Conservation (phyloP, 164 flowering plant species). For the Santalum album region DNA sequence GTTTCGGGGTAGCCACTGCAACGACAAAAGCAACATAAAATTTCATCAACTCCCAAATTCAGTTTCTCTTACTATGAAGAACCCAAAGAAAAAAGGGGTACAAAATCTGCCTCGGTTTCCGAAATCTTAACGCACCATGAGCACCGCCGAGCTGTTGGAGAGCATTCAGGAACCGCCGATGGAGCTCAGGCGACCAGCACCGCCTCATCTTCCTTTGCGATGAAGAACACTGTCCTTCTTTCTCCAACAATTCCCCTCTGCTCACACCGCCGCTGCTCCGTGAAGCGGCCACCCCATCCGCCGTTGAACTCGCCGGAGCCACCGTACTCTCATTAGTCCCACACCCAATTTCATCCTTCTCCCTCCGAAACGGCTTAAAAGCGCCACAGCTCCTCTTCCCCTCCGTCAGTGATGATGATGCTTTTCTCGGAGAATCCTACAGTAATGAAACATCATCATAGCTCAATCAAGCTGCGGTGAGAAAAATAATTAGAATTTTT, state of each 20-base stretch:
- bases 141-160: constrained; percentile 92
- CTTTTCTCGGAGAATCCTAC: constrained; percentile 24
- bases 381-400: constrained; percentile 59
- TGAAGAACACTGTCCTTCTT: constrained; percentile 30
- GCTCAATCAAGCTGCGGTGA: not conserved
- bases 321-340: constrained; percentile 7
- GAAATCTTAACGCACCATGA: constrained; percentile 64
- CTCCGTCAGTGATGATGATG: constrained; percentile 21
- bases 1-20: constrained; percentile 92
- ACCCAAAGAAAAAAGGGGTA: too few relatives aligned
- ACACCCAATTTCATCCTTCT: constrained; percentile 9
- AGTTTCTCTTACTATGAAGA: too few relatives aligned
- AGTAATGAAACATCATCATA: too few relatives aligned
- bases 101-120: too few relatives aligned
- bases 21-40: too few relatives aligned
- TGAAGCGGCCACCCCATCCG: constrained; percentile 7
- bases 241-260: constrained; percentile 13
- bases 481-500: too few relatives aligned
- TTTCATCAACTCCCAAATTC: too few relatives aligned
- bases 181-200: constrained; percentile 91
- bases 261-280: not conserved
- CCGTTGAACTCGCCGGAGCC: constrained; percentile 38
- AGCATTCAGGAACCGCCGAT: constrained; percentile 60
- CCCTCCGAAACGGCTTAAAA: constrained; percentile 53
- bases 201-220: constrained; percentile 57